Conservation (phyloP, 1,139 yeast species). For the Spencermartinsiella ligniputridi region DNA sequence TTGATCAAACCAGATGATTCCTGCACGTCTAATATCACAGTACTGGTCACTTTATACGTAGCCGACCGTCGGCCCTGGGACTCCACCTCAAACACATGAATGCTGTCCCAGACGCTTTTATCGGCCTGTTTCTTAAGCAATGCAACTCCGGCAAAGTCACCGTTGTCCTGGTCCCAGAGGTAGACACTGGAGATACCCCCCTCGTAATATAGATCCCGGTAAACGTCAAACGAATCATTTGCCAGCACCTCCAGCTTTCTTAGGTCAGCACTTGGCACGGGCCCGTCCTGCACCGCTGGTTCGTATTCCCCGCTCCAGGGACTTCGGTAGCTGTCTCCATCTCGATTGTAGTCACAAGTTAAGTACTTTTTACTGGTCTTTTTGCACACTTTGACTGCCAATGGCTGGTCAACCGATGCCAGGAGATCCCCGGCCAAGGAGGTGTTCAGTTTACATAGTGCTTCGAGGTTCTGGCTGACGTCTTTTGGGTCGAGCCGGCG, state of each 20-base stretch:
- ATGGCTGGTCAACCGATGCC: conserved; percentile 84
- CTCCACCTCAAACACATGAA: conserved; percentile 83
- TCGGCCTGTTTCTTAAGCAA: conserved; percentile 63
- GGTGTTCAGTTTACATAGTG: conserved; percentile 73
- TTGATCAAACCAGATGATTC: conserved; percentile 42
- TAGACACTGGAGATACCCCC: conserved; percentile 91
- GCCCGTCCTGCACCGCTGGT: conserved; percentile 62
- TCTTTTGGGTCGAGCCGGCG: conserved; percentile 81
- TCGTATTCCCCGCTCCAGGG: conserved; percentile 86
- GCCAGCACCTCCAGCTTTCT: conserved; percentile 76
- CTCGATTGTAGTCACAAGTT: conserved; percentile 92
- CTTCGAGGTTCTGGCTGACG: conserved; percentile 56
- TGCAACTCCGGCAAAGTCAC: conserved; percentile 82
- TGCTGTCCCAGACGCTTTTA: conserved; percentile 80
- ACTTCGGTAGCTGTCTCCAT: conserved; percentile 86
- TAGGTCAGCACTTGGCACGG: conserved; percentile 63
- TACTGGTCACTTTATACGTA: conserved; percentile 74
- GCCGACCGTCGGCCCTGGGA: conserved; percentile 43
- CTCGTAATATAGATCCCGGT: conserved; percentile 90
- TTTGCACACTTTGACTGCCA: conserved; percentile 54
- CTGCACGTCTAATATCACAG: conserved; percentile 64
- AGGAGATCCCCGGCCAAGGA: conserved; percentile 82
- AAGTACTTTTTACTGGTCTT: conserved; percentile 63
- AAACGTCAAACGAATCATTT: conserved; percentile 88
- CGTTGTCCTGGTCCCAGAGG: conserved; percentile 71